These are phyloP conservation scores for Ophiocordyceps camponoti-saundersi DNA, from an alignment of 2,329 filamentous ascomycete genomes.

Conservation along the genomic window DNA sequence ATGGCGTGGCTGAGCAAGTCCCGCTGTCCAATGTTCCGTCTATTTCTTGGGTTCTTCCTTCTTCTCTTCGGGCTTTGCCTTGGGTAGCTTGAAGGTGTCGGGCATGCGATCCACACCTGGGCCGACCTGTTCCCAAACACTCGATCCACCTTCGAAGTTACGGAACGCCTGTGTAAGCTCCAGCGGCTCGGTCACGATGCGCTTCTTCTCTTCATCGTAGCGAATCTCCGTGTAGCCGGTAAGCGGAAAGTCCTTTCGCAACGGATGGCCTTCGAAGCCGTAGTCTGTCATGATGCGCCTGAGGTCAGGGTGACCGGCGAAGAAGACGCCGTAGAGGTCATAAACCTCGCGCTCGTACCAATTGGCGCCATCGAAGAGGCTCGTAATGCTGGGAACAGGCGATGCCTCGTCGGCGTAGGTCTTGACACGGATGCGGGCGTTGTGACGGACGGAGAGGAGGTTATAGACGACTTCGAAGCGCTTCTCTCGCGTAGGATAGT, in stretches of 20 bases:
- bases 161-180: conserved; percentile 97
- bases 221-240: conserved; percentile 96
- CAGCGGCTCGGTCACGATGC: conserved; percentile 92
- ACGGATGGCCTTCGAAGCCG: conserved; percentile 91
- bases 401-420: conserved; percentile 95
- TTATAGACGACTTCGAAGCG: conserved; percentile 99
- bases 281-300: conserved; percentile 99
- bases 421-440: conserved; percentile 93
- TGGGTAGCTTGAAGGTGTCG: conserved; percentile 83
- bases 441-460: conserved; percentile 86
- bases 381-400: conserved; percentile 75
- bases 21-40: conserved; percentile 6
- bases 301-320: conserved; percentile 84
- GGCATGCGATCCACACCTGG: conserved; percentile 63
- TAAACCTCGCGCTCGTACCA: conserved; percentile 99
- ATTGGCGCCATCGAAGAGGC: conserved; percentile 85
- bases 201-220: conserved; percentile 99
- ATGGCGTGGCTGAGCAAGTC: not conserved
- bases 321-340: conserved; percentile 95
- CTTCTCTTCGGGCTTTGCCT: conserved; percentile 85
- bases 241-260: conserved; percentile 95
- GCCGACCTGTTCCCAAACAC: conserved; percentile 50
- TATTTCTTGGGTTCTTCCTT: conserved; percentile 89
- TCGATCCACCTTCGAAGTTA: conserved; percentile 85
- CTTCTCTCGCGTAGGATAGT: conserved; percentile 88